Base-by-base conservation (phyloP, 108 stramenopile species). In the Parmales sp. region DNA sequence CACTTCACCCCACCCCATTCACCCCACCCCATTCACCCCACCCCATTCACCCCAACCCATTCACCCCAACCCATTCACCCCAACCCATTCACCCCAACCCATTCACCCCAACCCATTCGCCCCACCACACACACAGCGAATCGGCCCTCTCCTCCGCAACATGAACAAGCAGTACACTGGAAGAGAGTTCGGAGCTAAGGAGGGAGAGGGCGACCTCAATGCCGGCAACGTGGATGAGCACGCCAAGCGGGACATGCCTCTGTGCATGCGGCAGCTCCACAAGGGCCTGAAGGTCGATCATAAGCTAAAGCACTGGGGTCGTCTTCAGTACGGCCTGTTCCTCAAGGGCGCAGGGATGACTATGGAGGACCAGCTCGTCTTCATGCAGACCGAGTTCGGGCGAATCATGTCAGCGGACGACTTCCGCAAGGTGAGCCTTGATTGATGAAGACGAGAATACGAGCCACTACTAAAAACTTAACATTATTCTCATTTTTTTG, bases 311-410 rank as follows among this genome's bases (percentile, higher is more conserved):
- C 92, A 97, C 78, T 84, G 79, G 82, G 97, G 93, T 23, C 84
- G 98, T 38, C 69, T 95, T 71, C 98, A 98, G 78, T 97, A 92
- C 76, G 94, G 93, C 36, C 84, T 98, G 19, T 98, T 98, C 77
- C 86, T 98, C 45, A 97, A 97, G 81, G 95, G 94, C 18, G 88
- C 91, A 3, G 95, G 96, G 6, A 74, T 98, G 75, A 71, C 79
- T 8, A 70, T 97, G 83, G 95, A 98, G 45, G 95, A 95, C 68
- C 89, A 93, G 43, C 69, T 94, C 64, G 39, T 77, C 18, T 97
- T 92, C 72, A 96, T 94, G 77, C 90, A 96, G 78, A 72, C 78
- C 45, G 88, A 90, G 76, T 96, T 96, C 80, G 81, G 84, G 6
- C 78, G 71, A 34, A 82, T 80, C 28, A 86, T 89, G 77, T 80